Evolutionary conservation across 2,329 filamentous ascomycete genomes (phyloP).

Genomic region (Boeremia lycopersici): DNA sequence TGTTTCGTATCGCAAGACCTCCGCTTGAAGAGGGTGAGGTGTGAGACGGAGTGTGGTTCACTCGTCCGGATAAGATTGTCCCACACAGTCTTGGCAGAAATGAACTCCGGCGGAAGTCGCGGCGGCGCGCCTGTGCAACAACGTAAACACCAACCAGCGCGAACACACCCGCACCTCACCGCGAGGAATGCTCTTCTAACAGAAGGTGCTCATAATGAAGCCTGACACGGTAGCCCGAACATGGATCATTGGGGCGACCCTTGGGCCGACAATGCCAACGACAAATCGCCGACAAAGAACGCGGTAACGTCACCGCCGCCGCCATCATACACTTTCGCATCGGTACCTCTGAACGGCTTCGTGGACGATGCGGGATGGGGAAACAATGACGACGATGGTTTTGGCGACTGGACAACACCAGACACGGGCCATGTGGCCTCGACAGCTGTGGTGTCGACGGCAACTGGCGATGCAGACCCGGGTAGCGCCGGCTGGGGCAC

Average conservation of each 20-base stretch:
- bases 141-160: constrained; percentile 6
- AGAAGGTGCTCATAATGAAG: constrained; percentile 45
- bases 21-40: neutral
- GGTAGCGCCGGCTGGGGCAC: constrained; percentile 16
- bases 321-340: constrained; percentile 19
- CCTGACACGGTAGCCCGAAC: constrained; percentile 33
- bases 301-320: constrained; percentile 30
- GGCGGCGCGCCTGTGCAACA: constrained; percentile 1
- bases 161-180: constrained; percentile 3
- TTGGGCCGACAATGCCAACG: constrained; percentile 46
- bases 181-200: constrained; percentile 38
- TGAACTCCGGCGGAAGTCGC: neutral
- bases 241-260: constrained; percentile 53
- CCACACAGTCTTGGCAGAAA: constrained; percentile 7
- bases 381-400: constrained; percentile 33
- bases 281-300: constrained; percentile 30
- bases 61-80: neutral
- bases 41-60: constrained; percentile 4
- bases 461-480: neutral
- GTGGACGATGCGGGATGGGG: constrained; percentile 48
- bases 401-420: constrained; percentile 37
- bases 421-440: constrained; percentile 2
- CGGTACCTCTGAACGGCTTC: constrained; percentile 38
- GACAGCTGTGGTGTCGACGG: neutral
- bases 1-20: neutral